phyloP scores from a whole-genome alignment of 768 basidiomycete genomes.

The Xerocomellus intermedius region DNA sequence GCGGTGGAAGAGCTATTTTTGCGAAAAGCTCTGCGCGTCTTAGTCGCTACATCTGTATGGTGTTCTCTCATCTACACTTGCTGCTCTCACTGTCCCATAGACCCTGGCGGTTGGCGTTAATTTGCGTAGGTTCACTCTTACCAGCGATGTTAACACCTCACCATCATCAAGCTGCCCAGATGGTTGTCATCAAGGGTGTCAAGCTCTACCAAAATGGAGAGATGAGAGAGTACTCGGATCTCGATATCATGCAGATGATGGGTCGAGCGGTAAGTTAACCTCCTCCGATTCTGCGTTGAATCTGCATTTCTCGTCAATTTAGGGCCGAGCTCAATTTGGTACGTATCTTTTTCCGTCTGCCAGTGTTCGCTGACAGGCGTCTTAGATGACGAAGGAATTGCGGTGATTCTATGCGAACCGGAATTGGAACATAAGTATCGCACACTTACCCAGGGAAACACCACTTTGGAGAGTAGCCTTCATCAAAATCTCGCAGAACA shows the following conservation, averaged over 20 bases:
- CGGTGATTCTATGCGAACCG: constrained; percentile 78
- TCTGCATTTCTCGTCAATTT: neutral
- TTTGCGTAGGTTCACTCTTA: constrained; percentile 57
- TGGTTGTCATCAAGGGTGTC: constrained; percentile 92
- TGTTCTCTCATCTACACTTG: neutral
- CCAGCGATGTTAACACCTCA: neutral
- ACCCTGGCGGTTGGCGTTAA: constrained; percentile 97
- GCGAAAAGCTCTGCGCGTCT: constrained; percentile 57
- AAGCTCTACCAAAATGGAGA: constrained; percentile 69
- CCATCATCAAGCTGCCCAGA: constrained; percentile 69
- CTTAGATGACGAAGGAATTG: constrained; percentile 78
- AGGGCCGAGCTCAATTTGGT: constrained; percentile 94
- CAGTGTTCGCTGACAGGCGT: neutral
- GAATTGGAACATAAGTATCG: constrained; percentile 72
- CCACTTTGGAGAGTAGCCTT: constrained; percentile 80
- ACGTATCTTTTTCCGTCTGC: constrained; percentile 6
- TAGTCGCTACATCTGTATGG: constrained; percentile 83
- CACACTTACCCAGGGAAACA: constrained; percentile 64
- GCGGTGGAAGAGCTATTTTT: constrained; percentile 73
- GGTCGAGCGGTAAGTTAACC: constrained; percentile 72
- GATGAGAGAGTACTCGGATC: constrained; percentile 81
- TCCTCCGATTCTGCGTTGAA: neutral
- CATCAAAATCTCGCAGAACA: constrained; percentile 86
- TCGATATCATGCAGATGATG: constrained; percentile 96
- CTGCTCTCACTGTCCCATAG: constrained; percentile 38